Evolutionary conservation across 495 filamentous ascomycete species (phyloP).

Genomic region (Talaromyces ruber): DNA sequence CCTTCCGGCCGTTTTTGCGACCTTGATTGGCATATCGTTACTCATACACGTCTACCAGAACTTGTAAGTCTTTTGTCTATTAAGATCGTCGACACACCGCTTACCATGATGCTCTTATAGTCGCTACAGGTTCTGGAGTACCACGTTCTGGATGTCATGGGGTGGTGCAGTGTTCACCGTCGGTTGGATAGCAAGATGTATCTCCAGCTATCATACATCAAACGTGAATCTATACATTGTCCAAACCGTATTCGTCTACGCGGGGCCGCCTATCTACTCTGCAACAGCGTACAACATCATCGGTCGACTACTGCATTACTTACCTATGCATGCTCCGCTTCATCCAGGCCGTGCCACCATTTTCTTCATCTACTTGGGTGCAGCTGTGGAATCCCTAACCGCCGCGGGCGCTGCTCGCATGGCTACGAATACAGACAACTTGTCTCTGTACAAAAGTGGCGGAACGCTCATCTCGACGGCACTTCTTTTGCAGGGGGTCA

Average conservation of each 20-base stretch:
- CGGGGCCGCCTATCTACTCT: slow-evolving; percentile 46
- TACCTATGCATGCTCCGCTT: slow-evolving; percentile 32
- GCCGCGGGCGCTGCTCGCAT: slow-evolving; percentile 29
- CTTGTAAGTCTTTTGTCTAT: slow-evolving; percentile 13
- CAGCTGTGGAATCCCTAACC: slow-evolving; percentile 25
- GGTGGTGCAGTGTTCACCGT: slow-evolving; percentile 28
- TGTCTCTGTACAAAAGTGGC: slow-evolving; percentile 15
- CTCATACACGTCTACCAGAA: slow-evolving; percentile 31
- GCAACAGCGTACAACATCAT: slow-evolving; percentile 52
- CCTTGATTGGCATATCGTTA: slow-evolving; percentile 23
- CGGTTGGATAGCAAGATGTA: slow-evolving; percentile 32
- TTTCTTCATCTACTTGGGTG: slow-evolving; percentile 27
- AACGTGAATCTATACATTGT: slow-evolving; percentile 39
- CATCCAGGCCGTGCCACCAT: slow-evolving; percentile 28
- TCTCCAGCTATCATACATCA: slow-evolving; percentile 25
- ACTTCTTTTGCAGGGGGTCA: slow-evolving; percentile 24
- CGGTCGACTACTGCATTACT: slow-evolving; percentile 42
- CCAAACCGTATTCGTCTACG: slow-evolving; percentile 41
- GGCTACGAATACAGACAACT: slow-evolving; percentile 15
- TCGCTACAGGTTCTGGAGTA: slow-evolving; percentile 30
- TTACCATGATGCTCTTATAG: slow-evolving; percentile 7
- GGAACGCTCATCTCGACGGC: slow-evolving; percentile 24
- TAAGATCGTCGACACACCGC: neutral
- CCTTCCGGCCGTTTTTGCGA: slow-evolving; percentile 29
- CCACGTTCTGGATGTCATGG: slow-evolving; percentile 37